phyloP scores from a whole-genome alignment of 768 basidiomycete species.

The Epithele typhae region DNA sequence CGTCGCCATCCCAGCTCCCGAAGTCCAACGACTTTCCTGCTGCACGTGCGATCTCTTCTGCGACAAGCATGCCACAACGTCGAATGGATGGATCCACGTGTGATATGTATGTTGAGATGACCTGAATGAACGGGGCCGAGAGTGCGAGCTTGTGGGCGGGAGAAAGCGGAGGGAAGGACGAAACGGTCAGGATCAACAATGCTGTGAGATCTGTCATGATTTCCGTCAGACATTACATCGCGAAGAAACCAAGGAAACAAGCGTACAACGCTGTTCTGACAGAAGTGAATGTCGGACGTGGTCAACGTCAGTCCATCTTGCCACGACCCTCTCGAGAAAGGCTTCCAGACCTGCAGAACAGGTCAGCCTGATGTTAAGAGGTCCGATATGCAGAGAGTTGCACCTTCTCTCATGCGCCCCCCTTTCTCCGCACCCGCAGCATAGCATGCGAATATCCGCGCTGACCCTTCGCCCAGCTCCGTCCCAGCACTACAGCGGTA shows the following conservation, averaged over 20 bases:
- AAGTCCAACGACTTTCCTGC: constrained; percentile 71
- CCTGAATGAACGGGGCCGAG: constrained; percentile 59
- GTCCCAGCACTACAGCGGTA: constrained; percentile 46
- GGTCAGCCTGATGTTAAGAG: too few relatives aligned
- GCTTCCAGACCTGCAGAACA: constrained; percentile 45
- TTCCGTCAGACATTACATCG: constrained; percentile 1
- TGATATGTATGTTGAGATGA: constrained; percentile 69
- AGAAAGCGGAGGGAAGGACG: constrained; percentile 51
- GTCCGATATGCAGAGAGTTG: neutral
- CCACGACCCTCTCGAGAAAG: constrained; percentile 47
- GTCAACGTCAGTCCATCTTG: constrained; percentile 70
- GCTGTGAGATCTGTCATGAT: constrained; percentile 69
- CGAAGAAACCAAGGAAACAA: too few relatives aligned
- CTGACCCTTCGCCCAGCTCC: constrained; percentile 57
- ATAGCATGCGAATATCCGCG: constrained; percentile 71
- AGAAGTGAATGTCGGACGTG: constrained; percentile 80
- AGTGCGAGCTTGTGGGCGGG: constrained; percentile 40
- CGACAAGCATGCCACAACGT: constrained; percentile 88
- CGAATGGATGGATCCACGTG: constrained; percentile 76
- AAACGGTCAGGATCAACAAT: constrained; percentile 60
- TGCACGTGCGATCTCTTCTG: constrained; percentile 68
- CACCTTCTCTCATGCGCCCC: constrained; percentile 27
- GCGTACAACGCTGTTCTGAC: constrained; percentile 71
- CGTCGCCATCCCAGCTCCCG: constrained; percentile 78
- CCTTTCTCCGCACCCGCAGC: constrained; percentile 41